phyloP scores from a whole-genome alignment of 2,329 filamentous ascomycete species.

The Microdochium bolleyi region DNA sequence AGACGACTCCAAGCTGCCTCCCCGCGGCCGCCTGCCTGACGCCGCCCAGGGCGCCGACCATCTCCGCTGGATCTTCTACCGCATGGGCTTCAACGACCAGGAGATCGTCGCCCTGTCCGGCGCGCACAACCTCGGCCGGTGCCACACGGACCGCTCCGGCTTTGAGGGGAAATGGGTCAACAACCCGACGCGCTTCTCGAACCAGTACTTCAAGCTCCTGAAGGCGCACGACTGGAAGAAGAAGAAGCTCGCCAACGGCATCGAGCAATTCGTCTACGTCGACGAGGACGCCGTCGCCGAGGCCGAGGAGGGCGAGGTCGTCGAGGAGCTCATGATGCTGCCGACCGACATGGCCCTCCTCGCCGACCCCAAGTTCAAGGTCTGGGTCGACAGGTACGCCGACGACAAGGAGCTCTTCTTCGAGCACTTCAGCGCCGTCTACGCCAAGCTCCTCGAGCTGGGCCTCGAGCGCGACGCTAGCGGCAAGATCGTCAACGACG shows the following conservation, averaged over 20 bases:
- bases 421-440: conserved; percentile 48
- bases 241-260: conserved; percentile 16
- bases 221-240: conserved; percentile 20
- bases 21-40: conserved; percentile 61
- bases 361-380: conserved; percentile 41
- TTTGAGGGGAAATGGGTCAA: conserved; percentile 28
- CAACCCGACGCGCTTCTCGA: conserved; percentile 26
- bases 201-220: conserved; percentile 26
- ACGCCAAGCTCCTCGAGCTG: conserved; percentile 53
- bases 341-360: conserved; percentile 54
- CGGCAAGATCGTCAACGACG: conserved; percentile 45
- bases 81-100: conserved; percentile 94
- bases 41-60: conserved; percentile 71
- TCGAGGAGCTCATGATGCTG: conserved; percentile 58
- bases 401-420: conserved; percentile 56
- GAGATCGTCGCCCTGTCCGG: conserved; percentile 88
- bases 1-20: conserved; percentile 51
- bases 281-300: conserved; percentile 40
- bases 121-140: conserved; percentile 79
- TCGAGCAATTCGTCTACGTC: conserved; percentile 47
- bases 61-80: conserved; percentile 80
- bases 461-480: conserved; percentile 47
- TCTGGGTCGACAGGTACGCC: conserved; percentile 52
- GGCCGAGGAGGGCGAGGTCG: conserved; percentile 44
- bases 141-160: conserved; percentile 26